Conservation (phyloP, 768 basidiomycete genomes). For the Tephrocybe rancida region DNA sequence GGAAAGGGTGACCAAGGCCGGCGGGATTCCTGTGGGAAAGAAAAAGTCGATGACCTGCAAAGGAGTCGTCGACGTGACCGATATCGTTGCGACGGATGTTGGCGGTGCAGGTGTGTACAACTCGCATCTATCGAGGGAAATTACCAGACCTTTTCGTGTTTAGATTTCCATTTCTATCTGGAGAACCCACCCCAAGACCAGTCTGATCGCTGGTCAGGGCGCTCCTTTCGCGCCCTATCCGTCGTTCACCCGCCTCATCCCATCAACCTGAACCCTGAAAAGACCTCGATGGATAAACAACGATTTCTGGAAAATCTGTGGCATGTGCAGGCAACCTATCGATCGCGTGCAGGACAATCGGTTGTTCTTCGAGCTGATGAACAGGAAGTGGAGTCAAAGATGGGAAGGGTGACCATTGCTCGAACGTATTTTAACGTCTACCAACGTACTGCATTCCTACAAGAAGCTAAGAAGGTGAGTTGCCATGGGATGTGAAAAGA, state of each 20-base stretch:
- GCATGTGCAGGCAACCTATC: slow-evolving; percentile 81
- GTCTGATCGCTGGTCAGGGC: slow-evolving; percentile 84
- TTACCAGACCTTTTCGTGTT: not conserved
- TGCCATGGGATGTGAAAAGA: not conserved
- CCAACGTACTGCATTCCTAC: slow-evolving; percentile 76
- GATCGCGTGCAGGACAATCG: slow-evolving; percentile 73
- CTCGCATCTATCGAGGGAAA: not conserved
- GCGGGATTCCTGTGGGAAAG: slow-evolving; percentile 62
- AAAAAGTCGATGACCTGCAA: slow-evolving; percentile 84
- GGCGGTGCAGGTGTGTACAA: slow-evolving; percentile 75
- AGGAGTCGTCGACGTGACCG: slow-evolving; percentile 83
- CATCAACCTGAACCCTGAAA: slow-evolving; percentile 64
- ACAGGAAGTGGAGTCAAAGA: slow-evolving; percentile 71
- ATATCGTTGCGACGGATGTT: slow-evolving; percentile 81
- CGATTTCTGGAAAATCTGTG: slow-evolving; percentile 90
- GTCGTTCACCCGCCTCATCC: slow-evolving; percentile 78
- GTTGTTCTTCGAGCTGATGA: slow-evolving; percentile 73
- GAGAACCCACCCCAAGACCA: slow-evolving; percentile 83
- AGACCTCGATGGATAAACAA: slow-evolving; percentile 68
- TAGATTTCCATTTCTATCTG: slow-evolving; percentile 86
- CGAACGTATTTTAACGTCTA: slow-evolving; percentile 92
- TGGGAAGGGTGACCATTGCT: slow-evolving; percentile 64
- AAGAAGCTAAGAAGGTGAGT: slow-evolving; percentile 77
- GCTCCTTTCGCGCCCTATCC: slow-evolving; percentile 78
- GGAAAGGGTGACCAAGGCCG: slow-evolving; percentile 69